These are phyloP conservation scores for Byssochlamys sp. DNA, from an alignment of 2,329 filamentous ascomycete species.

Conservation along the genomic window DNA sequence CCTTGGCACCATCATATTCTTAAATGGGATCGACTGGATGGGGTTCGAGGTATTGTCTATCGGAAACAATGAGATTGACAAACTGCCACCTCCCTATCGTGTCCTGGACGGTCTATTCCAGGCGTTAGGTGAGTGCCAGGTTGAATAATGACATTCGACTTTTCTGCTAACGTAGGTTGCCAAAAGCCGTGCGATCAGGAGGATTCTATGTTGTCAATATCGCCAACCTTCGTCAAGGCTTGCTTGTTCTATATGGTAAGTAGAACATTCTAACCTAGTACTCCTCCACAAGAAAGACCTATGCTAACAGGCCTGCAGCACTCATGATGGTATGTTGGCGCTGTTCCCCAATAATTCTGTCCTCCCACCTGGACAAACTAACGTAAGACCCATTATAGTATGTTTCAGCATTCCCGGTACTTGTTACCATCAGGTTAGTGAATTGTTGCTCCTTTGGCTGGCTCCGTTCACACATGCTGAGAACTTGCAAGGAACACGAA, in stretches of 20 bases:
- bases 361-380: not conserved
- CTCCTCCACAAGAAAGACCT: conserved; percentile 18
- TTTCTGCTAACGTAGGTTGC: conserved; percentile 15
- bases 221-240: conserved; percentile 44
- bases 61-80: conserved; percentile 47
- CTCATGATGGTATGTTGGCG: conserved; percentile 25
- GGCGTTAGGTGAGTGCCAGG: conserved; percentile 51
- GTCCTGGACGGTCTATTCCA: conserved; percentile 55
- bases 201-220: conserved; percentile 59
- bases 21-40: conserved; percentile 57
- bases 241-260: conserved; percentile 54
- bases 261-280: conserved; percentile 38
- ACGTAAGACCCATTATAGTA: conserved; percentile 13
- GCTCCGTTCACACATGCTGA: conserved; percentile 1
- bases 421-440: conserved; percentile 22
- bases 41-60: conserved; percentile 58
- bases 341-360: not conserved
- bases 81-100: conserved; percentile 44
- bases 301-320: conserved; percentile 11
- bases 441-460: not conserved
- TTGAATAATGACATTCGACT: conserved; percentile 49
- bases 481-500: conserved; percentile 49
- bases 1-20: conserved; percentile 48
- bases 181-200: conserved; percentile 50
- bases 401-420: conserved; percentile 27